These are phyloP conservation scores for Tremella fuciformis DNA, from an alignment of 768 basidiomycete genomes.

Conservation along the genomic window DNA sequence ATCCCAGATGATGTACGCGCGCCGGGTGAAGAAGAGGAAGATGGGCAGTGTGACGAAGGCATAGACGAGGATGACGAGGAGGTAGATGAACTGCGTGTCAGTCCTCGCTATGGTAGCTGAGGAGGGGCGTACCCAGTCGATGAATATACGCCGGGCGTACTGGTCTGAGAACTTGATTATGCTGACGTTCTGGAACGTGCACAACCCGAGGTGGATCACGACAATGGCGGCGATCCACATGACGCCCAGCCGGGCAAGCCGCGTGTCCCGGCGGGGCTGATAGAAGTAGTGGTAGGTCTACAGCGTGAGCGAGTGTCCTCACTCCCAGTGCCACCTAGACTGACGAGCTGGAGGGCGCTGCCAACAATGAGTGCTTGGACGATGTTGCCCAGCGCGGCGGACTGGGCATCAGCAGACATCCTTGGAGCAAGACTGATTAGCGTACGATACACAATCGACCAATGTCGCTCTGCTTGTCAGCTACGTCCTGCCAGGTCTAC, in stretches of 20 bases:
- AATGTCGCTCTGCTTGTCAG: neutral
- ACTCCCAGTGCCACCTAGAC: neutral
- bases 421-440: too few relatives aligned
- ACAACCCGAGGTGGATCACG: neutral
- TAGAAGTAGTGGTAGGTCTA: constrained; percentile 1
- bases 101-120: too few relatives aligned
- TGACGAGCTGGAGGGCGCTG: constrained; percentile 3
- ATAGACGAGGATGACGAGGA: constrained; percentile 1
- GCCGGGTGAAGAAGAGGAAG: constrained; percentile 4
- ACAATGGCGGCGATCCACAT: constrained; percentile 2
- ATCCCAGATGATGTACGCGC: constrained; percentile 3
- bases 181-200: neutral
- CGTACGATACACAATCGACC: neutral
- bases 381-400: neutral
- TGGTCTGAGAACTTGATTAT: neutral
- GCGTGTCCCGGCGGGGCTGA: neutral
- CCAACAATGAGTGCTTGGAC: constrained; percentile 3
- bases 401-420: neutral
- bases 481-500: neutral
- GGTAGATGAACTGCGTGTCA: constrained; percentile 1
- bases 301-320: neutral
- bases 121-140: constrained; percentile 3
- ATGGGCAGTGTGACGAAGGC: constrained; percentile 1
- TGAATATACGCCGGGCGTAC: neutral
- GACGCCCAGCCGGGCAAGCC: constrained; percentile 1